A percentile compares a stretch with the other conserved stretches of the same genome.
These are phyloP conservation scores for Torrubiella hemipterigena DNA, from an alignment of 2,329 filamentous ascomycete genomes.

Conservation along the genomic window DNA sequence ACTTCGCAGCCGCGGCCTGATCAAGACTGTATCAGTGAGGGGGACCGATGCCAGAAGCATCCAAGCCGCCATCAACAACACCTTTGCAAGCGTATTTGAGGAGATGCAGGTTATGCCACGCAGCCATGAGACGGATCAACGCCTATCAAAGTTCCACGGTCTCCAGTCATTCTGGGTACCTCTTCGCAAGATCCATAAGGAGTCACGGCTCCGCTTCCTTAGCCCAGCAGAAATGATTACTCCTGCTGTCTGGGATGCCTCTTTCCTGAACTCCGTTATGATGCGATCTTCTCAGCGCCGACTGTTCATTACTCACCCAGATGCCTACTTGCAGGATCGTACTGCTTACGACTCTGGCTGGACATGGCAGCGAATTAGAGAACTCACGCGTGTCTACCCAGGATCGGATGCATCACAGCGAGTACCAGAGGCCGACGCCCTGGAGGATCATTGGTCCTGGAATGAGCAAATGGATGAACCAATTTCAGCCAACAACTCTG, in stretches of 20 bases:
- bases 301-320: slow-evolving; percentile 64
- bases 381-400: slow-evolving; percentile 44
- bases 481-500: slow-evolving; percentile 30
- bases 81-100: slow-evolving; percentile 47
- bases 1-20: slow-evolving; percentile 62
- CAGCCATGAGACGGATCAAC: slow-evolving; percentile 13
- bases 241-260: slow-evolving; percentile 56
- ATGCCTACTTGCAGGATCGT: slow-evolving; percentile 59
- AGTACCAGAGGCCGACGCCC: slow-evolving; percentile 48
- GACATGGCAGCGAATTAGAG: slow-evolving; percentile 60
- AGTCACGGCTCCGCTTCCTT: slow-evolving; percentile 59
- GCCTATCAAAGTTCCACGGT: slow-evolving; percentile 38
- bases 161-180: slow-evolving; percentile 62
- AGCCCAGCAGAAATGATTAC: slow-evolving; percentile 62
- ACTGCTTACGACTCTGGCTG: slow-evolving; percentile 43
- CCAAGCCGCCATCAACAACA: slow-evolving; percentile 46
- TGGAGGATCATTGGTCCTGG: slow-evolving; percentile 57
- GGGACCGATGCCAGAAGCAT: slow-evolving; percentile 57
- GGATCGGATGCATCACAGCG: slow-evolving; percentile 31
- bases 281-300: slow-evolving; percentile 60
- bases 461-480: slow-evolving; percentile 51
- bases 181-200: slow-evolving; percentile 63
- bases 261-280: slow-evolving; percentile 59
- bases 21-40: slow-evolving; percentile 50
- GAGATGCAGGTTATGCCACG: slow-evolving; percentile 26